Conservation (phyloP, 495 filamentous ascomycete genomes). For the Ramalina intermedia region DNA sequence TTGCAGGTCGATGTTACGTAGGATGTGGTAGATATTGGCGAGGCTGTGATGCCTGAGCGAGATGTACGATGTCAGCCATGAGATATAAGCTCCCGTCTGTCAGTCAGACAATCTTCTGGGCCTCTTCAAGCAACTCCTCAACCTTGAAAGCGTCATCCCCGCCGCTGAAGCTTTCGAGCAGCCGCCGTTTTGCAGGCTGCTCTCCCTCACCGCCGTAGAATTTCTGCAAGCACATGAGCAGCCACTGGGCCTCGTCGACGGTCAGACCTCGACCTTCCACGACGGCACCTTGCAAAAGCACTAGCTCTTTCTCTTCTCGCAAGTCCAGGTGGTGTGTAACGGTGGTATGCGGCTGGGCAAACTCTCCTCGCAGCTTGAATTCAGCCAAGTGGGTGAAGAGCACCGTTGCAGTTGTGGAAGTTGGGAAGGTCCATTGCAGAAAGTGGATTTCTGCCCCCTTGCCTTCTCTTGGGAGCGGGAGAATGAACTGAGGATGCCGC, state of each 20-base stretch:
- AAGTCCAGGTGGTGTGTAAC: conserved; percentile 81
- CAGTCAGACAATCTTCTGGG: conserved; percentile 53
- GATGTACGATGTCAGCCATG: no score
- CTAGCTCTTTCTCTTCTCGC: conserved; percentile 52
- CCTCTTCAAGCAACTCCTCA: conserved; percentile 72
- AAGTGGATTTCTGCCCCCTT: conserved; percentile 69
- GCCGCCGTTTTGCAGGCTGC: conserved; percentile 33
- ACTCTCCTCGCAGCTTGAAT: conserved; percentile 83
- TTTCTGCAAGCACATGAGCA: conserved; percentile 87
- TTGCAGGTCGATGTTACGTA: no score
- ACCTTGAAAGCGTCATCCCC: conserved; percentile 70
- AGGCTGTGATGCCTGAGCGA: no score
- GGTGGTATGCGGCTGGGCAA: conserved; percentile 78
- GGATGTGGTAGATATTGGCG: no score
- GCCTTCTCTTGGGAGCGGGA: conserved; percentile 62
- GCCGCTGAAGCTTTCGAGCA: conserved; percentile 68
- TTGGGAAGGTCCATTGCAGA: conserved; percentile 61
- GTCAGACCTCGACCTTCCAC: conserved; percentile 62
- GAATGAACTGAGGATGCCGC: conserved; percentile 71
- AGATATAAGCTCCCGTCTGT: no score
- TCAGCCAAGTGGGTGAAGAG: conserved; percentile 88
- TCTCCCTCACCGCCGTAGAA: conserved; percentile 65
- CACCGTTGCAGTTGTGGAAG: conserved; percentile 56
- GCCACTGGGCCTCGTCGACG: conserved; percentile 67
- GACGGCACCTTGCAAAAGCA: conserved; percentile 72